Conservation (phyloP, 805 yeast genomes). For the Cyberlindnera xylosilytica region DNA sequence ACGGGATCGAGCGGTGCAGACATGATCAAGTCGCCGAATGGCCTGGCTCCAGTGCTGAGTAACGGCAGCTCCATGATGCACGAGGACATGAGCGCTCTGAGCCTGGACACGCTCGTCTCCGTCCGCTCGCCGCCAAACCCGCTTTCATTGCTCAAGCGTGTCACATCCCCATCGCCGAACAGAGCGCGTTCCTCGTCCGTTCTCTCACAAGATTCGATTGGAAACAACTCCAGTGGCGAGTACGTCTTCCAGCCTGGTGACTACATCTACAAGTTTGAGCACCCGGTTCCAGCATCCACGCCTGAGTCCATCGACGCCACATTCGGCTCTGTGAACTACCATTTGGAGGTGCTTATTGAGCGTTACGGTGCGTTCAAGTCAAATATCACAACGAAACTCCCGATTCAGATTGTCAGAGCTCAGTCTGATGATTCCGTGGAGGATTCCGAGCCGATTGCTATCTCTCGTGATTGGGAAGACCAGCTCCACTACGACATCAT, state of each 20-base stretch:
- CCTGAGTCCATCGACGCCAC: slow-evolving; percentile 80
- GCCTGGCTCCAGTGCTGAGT: slow-evolving; percentile 2
- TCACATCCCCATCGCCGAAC: slow-evolving; percentile 25
- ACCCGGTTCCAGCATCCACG: slow-evolving; percentile 72
- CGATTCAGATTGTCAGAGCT: slow-evolving; percentile 67
- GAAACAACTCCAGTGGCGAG: slow-evolving; percentile 2
- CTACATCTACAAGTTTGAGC: slow-evolving; percentile 88
- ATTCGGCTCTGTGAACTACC: slow-evolving; percentile 77
- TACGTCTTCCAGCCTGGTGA: slow-evolving; percentile 79
- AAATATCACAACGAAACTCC: slow-evolving; percentile 59
- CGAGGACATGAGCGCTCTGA: slow-evolving; percentile 24
- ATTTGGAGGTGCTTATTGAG: slow-evolving; percentile 64
- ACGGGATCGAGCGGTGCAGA: slow-evolving; percentile 41
- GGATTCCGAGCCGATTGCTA: slow-evolving; percentile 90
- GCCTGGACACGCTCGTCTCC: slow-evolving; percentile 22
- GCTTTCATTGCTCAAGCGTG: slow-evolving; percentile 23
- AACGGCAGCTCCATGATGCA: background rate
- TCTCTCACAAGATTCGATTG: slow-evolving; percentile 7
- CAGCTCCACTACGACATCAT: slow-evolving; percentile 86
- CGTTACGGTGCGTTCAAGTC: slow-evolving; percentile 86
- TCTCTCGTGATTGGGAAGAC: slow-evolving; percentile 91
- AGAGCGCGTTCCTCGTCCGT: slow-evolving; percentile 17
- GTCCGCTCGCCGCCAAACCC: slow-evolving; percentile 18
- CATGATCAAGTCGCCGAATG: slow-evolving; percentile 16
- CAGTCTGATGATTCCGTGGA: slow-evolving; percentile 79